These are phyloP conservation scores for Trichosporon coremiiforme DNA, from an alignment of 1,284 basidiomycete species.

Conservation along the genomic window DNA sequence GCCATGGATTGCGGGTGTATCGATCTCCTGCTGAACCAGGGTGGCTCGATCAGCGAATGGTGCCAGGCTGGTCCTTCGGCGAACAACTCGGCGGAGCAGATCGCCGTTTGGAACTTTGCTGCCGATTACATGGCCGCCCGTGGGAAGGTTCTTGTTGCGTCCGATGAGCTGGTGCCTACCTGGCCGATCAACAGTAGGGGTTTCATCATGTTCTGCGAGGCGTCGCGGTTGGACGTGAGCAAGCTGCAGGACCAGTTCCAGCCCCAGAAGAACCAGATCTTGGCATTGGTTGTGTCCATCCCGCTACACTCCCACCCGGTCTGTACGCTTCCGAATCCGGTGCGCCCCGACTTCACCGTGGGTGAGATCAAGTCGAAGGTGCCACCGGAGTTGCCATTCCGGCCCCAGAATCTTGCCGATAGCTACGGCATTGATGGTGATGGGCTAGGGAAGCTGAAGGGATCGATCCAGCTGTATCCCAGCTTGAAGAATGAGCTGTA, in stretches of 20 bases:
- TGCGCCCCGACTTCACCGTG: constrained; percentile 29
- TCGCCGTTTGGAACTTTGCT: not conserved
- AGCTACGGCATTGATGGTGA: constrained; percentile 21
- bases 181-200: constrained; percentile 23
- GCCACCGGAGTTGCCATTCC: not conserved
- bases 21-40: not conserved
- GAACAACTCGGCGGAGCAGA: not conserved
- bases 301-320: constrained; percentile 25
- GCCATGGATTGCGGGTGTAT: constrained; percentile 2
- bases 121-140: not conserved
- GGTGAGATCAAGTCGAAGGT: not conserved
- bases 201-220: not conserved
- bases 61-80: not conserved
- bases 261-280: constrained; percentile 22
- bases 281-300: constrained; percentile 30
- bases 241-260: not conserved
- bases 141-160: constrained; percentile 13
- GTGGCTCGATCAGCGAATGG: not conserved
- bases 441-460: not conserved
- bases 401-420: not conserved
- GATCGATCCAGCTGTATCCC: constrained; percentile 14
- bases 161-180: constrained; percentile 17
- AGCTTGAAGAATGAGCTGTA: not conserved
- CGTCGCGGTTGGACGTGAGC: not conserved
- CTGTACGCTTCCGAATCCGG: constrained; percentile 36